Percentiles rank a stretch among this genome's conserved stretches.
These are phyloP conservation scores for Lichtheimia corymbifera DNA, from an alignment of 371 early-diverging fungal species.

Conservation along the genomic window DNA sequence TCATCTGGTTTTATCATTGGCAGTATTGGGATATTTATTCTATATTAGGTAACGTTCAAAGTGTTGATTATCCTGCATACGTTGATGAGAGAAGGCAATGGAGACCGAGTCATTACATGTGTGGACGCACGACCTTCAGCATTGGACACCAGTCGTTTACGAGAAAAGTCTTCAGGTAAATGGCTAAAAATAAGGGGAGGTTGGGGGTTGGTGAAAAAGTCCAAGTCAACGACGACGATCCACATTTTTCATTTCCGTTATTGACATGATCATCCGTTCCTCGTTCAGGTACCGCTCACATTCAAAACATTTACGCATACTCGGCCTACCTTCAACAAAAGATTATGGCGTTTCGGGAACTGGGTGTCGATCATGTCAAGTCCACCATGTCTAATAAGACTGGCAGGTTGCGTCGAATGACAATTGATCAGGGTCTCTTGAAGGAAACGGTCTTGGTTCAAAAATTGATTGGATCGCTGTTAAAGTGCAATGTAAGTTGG, in stretches of 20 bases:
- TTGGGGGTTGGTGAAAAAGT: neutral
- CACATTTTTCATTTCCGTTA: neutral
- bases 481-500: conserved; percentile 71
- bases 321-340: conserved; percentile 84
- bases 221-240: conserved; percentile 3
- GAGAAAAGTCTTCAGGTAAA: conserved; percentile 61
- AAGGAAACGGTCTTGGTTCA: conserved; percentile 77
- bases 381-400: conserved; percentile 30
- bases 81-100: conserved; percentile 82
- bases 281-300: conserved; percentile 45
- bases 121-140: conserved; percentile 61
- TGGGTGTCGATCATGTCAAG: conserved; percentile 74
- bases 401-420: conserved; percentile 52
- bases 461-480: conserved; percentile 73
- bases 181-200: neutral
- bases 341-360: conserved; percentile 69
- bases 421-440: conserved; percentile 70
- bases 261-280: neutral
- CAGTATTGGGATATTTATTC: neutral
- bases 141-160: conserved; percentile 62
- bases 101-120: conserved; percentile 69
- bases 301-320: conserved; percentile 81
- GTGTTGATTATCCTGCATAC: conserved; percentile 81
- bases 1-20: neutral
- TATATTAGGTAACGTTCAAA: conserved; percentile 81